Evolutionary conservation across 2,329 filamentous ascomycete genomes (phyloP).

Genomic region (Rachicladosporium sp.): DNA sequence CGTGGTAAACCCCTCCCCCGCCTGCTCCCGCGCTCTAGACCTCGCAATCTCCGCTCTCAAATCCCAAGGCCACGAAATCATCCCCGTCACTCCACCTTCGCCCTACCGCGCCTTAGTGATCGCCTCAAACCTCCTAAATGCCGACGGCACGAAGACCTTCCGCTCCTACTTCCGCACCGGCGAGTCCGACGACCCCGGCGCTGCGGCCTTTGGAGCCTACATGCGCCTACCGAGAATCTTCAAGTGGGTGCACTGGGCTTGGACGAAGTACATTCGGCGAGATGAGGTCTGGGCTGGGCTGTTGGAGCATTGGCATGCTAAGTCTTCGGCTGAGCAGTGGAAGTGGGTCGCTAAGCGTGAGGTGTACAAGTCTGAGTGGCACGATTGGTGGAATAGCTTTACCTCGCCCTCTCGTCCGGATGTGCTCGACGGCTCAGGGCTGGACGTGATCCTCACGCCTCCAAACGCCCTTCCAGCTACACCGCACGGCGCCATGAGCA

Average conservation of each 20-base stretch:
- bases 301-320: slow-evolving; percentile 59
- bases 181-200: slow-evolving; percentile 70
- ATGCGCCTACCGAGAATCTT: slow-evolving; percentile 61
- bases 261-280: slow-evolving; percentile 68
- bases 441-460: slow-evolving; percentile 73
- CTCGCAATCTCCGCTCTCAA: slow-evolving; percentile 57
- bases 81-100: slow-evolving; percentile 39
- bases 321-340: slow-evolving; percentile 71
- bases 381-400: slow-evolving; percentile 68
- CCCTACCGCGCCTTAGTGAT: slow-evolving; percentile 66
- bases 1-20: slow-evolving; percentile 76
- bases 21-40: slow-evolving; percentile 64
- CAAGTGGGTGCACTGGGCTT: slow-evolving; percentile 79
- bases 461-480: slow-evolving; percentile 84
- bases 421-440: slow-evolving; percentile 15
- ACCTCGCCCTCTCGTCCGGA: slow-evolving; percentile 16
- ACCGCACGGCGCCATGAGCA: slow-evolving; percentile 74
- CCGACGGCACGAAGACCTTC: slow-evolving; percentile 73
- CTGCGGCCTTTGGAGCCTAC: slow-evolving; percentile 60
- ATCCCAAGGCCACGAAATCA: slow-evolving; percentile 62
- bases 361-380: slow-evolving; percentile 64
- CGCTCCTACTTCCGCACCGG: slow-evolving; percentile 62
- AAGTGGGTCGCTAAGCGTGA: slow-evolving; percentile 66
- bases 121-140: slow-evolving; percentile 68
- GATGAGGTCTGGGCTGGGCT: slow-evolving; percentile 71